phyloP scores from a whole-genome alignment of 208 protist species.

The Leishmania gerbilli region DNA sequence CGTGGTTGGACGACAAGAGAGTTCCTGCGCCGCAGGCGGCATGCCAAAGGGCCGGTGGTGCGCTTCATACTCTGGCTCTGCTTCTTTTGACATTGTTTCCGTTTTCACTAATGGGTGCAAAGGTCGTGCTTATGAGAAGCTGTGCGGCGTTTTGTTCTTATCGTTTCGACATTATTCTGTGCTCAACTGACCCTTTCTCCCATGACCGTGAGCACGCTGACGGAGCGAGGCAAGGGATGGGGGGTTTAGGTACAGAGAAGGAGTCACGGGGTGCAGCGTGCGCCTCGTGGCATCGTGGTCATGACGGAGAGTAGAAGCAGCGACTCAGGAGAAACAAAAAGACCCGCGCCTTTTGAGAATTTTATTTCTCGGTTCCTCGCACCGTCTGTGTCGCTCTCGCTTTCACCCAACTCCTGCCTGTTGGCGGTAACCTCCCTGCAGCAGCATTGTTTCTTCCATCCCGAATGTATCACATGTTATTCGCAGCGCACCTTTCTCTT shows the following conservation, averaged over 20 bases:
- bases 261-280: neutral
- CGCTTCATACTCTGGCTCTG: constrained; percentile 6
- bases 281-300: neutral
- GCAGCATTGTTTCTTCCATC: neutral
- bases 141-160: neutral
- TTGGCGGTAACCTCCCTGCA: neutral
- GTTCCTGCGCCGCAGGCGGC: constrained; percentile 27
- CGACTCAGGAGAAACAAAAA: no score
- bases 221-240: neutral
- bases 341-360: neutral
- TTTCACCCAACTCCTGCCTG: neutral
- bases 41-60: constrained; percentile 4
- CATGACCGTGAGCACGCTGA: neutral
- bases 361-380: neutral
- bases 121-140: neutral
- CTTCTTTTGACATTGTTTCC: neutral
- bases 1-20: constrained; percentile 37
- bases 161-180: neutral
- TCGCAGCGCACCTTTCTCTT: neutral
- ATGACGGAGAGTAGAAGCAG: neutral
- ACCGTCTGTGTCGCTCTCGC: neutral
- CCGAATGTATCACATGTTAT: neutral
- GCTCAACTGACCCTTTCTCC: neutral
- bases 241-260: neutral
- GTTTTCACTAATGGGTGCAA: neutral